Conservation (phyloP, 2,329 filamentous ascomycete species). For the Sporothrix luriei region DNA sequence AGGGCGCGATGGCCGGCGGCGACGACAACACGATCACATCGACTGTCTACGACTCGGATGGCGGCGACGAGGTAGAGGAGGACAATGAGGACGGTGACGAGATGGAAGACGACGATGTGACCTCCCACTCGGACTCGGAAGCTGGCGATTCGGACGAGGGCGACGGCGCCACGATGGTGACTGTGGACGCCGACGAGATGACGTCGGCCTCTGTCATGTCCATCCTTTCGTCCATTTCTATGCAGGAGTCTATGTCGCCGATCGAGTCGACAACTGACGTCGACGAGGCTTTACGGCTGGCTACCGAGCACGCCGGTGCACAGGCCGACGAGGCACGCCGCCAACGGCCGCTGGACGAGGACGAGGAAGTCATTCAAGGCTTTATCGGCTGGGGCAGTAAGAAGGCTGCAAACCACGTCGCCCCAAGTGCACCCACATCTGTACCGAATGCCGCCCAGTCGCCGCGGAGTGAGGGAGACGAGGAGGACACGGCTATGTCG, state of each 20-base stretch:
- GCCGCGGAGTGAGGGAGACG: slow-evolving; percentile 38
- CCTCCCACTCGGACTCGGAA: slow-evolving; percentile 45
- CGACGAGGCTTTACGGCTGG: slow-evolving; percentile 76
- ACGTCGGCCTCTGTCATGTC: slow-evolving; percentile 69
- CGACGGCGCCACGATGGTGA: slow-evolving; percentile 81
- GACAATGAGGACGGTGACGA: slow-evolving; percentile 53
- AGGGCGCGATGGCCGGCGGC: slow-evolving; percentile 52
- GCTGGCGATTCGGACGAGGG: slow-evolving; percentile 61
- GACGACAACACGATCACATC: slow-evolving; percentile 68
- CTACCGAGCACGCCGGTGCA: slow-evolving; percentile 68
- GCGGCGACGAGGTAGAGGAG: slow-evolving; percentile 57
- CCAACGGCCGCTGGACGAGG: slow-evolving; percentile 66
- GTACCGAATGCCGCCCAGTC: slow-evolving; percentile 34
- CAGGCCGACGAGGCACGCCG: slow-evolving; percentile 34
- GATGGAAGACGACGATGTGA: slow-evolving; percentile 43
- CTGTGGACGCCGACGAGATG: slow-evolving; percentile 75
- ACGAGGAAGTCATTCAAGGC: slow-evolving; percentile 72
- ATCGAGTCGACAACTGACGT: slow-evolving; percentile 72
- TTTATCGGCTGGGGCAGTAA: slow-evolving; percentile 70
- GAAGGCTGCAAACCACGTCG: slow-evolving; percentile 50
- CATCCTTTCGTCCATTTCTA: slow-evolving; percentile 52
- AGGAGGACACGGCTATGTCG: slow-evolving; percentile 50
- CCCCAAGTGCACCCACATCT: neutral
- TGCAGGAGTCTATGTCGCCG: slow-evolving; percentile 51
- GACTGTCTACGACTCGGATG: slow-evolving; percentile 72